Evolutionary conservation across 1,284 basidiomycete species (phyloP).

Genomic region (Psilocybe mexicana): DNA sequence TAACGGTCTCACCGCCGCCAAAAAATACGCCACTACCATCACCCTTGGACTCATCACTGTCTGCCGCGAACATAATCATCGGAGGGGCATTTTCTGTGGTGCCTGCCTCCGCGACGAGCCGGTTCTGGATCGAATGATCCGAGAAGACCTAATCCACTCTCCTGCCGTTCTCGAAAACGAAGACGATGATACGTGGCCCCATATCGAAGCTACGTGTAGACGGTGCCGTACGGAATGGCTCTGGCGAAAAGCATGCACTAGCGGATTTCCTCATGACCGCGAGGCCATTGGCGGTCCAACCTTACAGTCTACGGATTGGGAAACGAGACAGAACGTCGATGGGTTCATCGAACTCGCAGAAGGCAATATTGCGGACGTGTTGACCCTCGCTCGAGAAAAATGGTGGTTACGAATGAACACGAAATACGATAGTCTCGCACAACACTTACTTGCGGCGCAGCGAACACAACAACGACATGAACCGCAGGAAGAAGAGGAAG

Average conservation of each 20-base stretch:
- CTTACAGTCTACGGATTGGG: conserved; percentile 57
- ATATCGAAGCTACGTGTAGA: conserved; percentile 64
- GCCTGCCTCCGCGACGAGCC: conserved; percentile 66
- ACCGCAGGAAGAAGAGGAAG: conserved; percentile 44
- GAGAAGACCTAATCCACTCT: conserved; percentile 34
- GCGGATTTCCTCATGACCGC: conserved; percentile 42
- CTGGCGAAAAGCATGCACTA: conserved; percentile 51
- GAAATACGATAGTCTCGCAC: conserved; percentile 62
- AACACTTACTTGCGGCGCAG: conserved; percentile 64
- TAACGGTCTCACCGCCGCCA: conserved; percentile 49
- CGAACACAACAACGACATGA: conserved; percentile 36
- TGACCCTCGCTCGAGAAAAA: conserved; percentile 63
- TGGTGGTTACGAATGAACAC: conserved; percentile 67
- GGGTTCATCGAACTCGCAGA: conserved; percentile 71
- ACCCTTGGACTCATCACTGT: conserved; percentile 48
- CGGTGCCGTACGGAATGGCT: conserved; percentile 62
- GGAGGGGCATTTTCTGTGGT: conserved; percentile 55
- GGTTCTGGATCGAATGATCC: conserved; percentile 25
- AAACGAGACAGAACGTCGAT: conserved; percentile 57
- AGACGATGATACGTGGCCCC: conserved; percentile 66
- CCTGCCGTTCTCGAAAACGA: conserved; percentile 67
- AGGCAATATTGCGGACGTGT: conserved; percentile 64
- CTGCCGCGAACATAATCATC: conserved; percentile 66
- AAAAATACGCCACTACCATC: conserved; percentile 41
- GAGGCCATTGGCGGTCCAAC: conserved; percentile 57